These are phyloP conservation scores for Rhodotorula toruloides DNA, from an alignment of 768 basidiomycete species.

Conservation along the genomic window DNA sequence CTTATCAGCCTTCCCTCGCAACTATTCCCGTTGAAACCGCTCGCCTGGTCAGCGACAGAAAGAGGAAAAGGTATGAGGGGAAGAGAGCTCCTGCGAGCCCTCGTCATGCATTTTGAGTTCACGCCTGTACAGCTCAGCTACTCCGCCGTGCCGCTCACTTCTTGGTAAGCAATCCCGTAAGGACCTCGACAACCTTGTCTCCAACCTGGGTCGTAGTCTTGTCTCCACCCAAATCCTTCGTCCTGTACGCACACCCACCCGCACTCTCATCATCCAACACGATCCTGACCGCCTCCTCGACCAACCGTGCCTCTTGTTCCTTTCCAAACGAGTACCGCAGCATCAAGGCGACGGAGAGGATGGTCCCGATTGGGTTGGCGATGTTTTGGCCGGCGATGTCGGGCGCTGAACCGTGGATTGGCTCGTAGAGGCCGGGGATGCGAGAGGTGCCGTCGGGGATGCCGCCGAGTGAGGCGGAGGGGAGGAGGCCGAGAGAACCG, in stretches of 20 bases:
- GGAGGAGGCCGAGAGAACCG: slow-evolving; percentile 89
- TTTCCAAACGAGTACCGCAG: slow-evolving; percentile 89
- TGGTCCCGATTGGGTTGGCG: slow-evolving; percentile 91
- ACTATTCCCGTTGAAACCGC: too few relatives aligned
- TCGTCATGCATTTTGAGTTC: too few relatives aligned
- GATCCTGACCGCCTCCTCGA: slow-evolving; percentile 85
- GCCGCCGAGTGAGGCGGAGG: slow-evolving; percentile 91
- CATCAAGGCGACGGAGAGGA: slow-evolving; percentile 87
- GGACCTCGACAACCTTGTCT: slow-evolving; percentile 66
- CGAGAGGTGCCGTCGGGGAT: slow-evolving; percentile 63
- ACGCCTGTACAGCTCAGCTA: too few relatives aligned
- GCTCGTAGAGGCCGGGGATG: slow-evolving; percentile 87
- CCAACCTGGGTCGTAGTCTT: slow-evolving; percentile 73
- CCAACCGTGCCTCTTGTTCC: slow-evolving; percentile 72
- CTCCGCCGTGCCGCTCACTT: too few relatives aligned
- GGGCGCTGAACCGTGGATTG: slow-evolving; percentile 67
- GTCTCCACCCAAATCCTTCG: slow-evolving; percentile 79
- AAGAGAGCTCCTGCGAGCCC: too few relatives aligned
- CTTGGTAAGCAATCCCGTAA: slow-evolving; percentile 37
- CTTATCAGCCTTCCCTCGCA: too few relatives aligned
- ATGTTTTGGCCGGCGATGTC: slow-evolving; percentile 92
- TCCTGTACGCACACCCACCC: slow-evolving; percentile 74
- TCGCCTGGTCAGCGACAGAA: too few relatives aligned
- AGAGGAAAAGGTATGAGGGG: too few relatives aligned
- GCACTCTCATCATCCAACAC: slow-evolving; percentile 65